Conservation (phyloP, 1,139 yeast species). For the Pichia sp. region DNA sequence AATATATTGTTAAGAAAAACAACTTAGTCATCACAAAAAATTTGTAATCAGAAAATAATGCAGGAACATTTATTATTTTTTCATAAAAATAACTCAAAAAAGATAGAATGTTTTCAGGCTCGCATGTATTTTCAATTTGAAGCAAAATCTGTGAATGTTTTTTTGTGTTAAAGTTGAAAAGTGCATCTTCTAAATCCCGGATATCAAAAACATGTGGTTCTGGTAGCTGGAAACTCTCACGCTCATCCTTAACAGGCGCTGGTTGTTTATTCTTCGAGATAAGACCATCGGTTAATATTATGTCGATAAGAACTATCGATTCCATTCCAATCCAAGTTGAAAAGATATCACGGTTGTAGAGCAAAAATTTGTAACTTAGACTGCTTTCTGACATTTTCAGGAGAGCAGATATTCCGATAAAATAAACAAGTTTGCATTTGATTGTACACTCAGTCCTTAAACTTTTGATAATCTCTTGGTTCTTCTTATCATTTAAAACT, state of each 20-base stretch:
- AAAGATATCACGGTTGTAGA: constrained; percentile 12
- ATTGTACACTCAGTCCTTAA: neutral
- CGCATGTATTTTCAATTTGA: neutral
- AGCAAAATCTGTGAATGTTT: neutral
- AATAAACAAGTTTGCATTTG: constrained; percentile 4
- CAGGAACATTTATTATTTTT: constrained; percentile 7
- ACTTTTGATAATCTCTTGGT: neutral
- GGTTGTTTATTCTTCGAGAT: neutral
- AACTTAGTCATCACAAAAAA: constrained; percentile 15
- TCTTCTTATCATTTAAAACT: constrained; percentile 1
- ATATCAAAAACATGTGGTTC: constrained; percentile 1
- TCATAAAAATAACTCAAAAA: constrained; percentile 11
- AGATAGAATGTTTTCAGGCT: constrained; percentile 6
- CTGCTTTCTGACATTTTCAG: constrained; percentile 3
- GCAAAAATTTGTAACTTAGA: constrained; percentile 7
- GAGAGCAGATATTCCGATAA: constrained; percentile 3
- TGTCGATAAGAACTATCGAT: constrained; percentile 5
- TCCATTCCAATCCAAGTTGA: constrained; percentile 13
- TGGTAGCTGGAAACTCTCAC: neutral
- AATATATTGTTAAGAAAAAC: constrained; percentile 11
- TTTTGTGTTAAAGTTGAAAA: neutral
- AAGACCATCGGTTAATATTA: neutral
- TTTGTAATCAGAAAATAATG: constrained; percentile 10
- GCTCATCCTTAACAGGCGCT: neutral
- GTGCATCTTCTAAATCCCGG: constrained; percentile 1